Base-by-base conservation (phyloP, 192 early-diverging fungal species). In the Fimicolochytrium jonesii region DNA sequence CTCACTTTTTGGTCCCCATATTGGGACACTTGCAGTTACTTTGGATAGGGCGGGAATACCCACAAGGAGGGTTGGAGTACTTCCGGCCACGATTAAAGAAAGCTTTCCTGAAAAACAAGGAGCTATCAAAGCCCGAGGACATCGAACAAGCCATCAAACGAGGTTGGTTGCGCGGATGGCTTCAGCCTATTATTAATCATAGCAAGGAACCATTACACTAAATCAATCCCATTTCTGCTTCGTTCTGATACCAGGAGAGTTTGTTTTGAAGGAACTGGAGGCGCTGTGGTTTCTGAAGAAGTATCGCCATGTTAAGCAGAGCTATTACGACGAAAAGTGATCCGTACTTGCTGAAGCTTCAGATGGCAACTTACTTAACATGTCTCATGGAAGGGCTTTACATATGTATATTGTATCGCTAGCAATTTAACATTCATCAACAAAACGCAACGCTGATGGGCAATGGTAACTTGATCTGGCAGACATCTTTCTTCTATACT, bases 211-310 rank as follows among this genome's bases (percentile, higher is more conserved):
- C n/a, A n/a, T n/a, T n/a, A n/a, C n/a, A n/a, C n/a, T n/a, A n/a
- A n/a, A n/a, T n/a, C n/a, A n/a, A n/a, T n/a, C n/a, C n/a, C n/a
- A n/a, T n/a, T n/a, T n/a, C n/a, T n/a, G n/a, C n/a, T n/a, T n/a
- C 53, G 6, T 56, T 13, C 49, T 17, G 20, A 56, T 56, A 17
- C 15, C 34, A 67, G 66, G 66, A n/a, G 56, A 67, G 31, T 73
- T 67, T 66, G 64, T 73, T 31, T 34, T 56, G n/a, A 70, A 66
- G 50, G 66, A 75, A 36, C 56, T 71, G 3, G 66, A 71, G 37
- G 66, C 68, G 0, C 39, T 70, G 15, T 75, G 68, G 68, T 75
- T 70, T 59, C 58, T 75, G 28, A 66, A 64, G 39, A 70, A 70
- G 34, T 67, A 67, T 41, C 50, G 72, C 17, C 32, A 56, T 11